phyloP scores from a whole-genome alignment of 441 rosid species.

The California macrophylla region DNA sequence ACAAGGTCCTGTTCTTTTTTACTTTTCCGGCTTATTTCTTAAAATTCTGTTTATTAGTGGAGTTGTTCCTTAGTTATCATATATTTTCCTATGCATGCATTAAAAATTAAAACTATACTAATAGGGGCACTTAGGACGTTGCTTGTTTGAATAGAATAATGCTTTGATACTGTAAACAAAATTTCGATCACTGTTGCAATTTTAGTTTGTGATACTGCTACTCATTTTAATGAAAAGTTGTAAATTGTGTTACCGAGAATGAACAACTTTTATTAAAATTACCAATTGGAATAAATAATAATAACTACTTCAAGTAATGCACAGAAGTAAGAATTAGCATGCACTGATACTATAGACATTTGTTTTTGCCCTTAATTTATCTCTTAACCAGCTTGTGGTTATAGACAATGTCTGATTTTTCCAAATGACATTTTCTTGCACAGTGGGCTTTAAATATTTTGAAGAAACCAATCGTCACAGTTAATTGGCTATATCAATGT shows the following conservation, averaged over 20 bases:
- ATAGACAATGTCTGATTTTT: constrained; percentile 17
- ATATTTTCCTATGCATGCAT: background rate
- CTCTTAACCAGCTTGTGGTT: background rate
- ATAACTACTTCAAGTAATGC: background rate
- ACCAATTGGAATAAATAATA: background rate
- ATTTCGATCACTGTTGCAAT: background rate
- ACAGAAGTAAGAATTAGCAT: background rate
- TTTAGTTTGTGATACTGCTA: background rate
- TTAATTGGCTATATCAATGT: constrained; percentile 80
- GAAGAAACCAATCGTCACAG: constrained; percentile 77
- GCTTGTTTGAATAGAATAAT: background rate
- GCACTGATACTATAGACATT: constrained; percentile 3
- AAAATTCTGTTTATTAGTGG: constrained; percentile 5
- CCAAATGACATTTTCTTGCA: constrained; percentile 23
- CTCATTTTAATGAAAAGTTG: background rate
- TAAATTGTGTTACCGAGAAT: background rate
- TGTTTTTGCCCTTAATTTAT: background rate
- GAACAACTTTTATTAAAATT: background rate
- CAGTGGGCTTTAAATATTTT: constrained; percentile 86
- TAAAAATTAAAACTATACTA: background rate
- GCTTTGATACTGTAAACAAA: background rate
- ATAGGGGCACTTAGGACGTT: background rate
- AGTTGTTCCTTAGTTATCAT: background rate
- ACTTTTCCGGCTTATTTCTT: constrained; percentile 9
- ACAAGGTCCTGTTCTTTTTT: constrained; percentile 48